Conservation (phyloP, 352 stramenopile species). For the Globisporangium middletonii region DNA sequence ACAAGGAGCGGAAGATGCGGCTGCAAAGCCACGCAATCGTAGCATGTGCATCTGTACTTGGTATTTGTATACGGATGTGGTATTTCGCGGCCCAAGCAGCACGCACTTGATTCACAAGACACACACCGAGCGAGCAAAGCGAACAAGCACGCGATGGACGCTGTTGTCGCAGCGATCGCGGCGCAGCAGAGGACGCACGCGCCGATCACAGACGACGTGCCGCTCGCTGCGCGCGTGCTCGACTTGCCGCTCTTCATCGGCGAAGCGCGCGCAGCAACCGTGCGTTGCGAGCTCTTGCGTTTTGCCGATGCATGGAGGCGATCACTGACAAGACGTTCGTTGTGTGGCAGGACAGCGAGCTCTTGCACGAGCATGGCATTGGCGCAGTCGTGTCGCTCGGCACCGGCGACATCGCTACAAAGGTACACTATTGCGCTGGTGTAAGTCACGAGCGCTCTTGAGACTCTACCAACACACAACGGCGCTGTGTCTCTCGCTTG, state of each 20-base stretch:
- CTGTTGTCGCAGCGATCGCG: constrained; percentile 27
- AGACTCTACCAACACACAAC: too few species aligned
- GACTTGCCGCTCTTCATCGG: constrained; percentile 53
- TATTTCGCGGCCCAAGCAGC: neutral
- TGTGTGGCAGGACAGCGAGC: constrained; percentile 5
- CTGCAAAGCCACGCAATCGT: too few species aligned
- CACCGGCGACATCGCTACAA: constrained; percentile 39
- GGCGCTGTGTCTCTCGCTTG: too few species aligned
- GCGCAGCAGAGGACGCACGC: constrained; percentile 42
- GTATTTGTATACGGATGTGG: neutral
- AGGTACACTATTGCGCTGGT: too few species aligned
- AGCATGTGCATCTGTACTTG: neutral
- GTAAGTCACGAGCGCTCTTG: too few species aligned
- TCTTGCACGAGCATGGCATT: constrained; percentile 40
- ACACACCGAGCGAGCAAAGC: neutral
- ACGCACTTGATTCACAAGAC: too few species aligned
- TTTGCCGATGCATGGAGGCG: too few species aligned
- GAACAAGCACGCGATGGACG: constrained; percentile 7
- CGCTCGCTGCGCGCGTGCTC: constrained; percentile 35
- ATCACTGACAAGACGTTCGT: too few species aligned
- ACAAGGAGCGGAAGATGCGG: neutral
- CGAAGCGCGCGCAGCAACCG: constrained; percentile 41
- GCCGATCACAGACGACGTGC: constrained; percentile 30
- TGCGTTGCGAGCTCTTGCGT: too few species aligned
- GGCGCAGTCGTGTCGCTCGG: constrained; percentile 49